Base-by-base conservation (phyloP, 1,284 basidiomycete genomes). In the Peniophora sp. region DNA sequence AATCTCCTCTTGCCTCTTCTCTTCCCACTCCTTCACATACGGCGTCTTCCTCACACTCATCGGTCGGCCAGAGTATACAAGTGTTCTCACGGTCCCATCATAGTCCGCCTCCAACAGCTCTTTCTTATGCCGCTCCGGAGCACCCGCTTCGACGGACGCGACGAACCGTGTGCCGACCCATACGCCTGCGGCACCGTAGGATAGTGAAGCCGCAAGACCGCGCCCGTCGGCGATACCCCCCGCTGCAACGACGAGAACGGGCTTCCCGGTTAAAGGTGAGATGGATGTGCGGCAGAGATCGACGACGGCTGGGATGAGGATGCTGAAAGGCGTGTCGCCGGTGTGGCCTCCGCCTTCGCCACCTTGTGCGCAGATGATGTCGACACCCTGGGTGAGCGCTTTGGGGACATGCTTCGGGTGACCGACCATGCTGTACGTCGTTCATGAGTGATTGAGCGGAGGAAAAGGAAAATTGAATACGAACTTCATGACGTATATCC, bases 91-190 rank as follows among this genome's bases (percentile, higher is more conserved):
- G 39, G 79, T 79, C 61, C 88, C 89, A 53, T 87, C 84, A 55
- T 83, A 82, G n/a, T 81, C 81, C 2, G 84, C 81, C 32, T 68
- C 72, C 23, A 86, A 52, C 11, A 85, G 67, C 49, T 78, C 66
- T 49, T 93, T 79, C 66, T 94, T 93, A 71, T 94, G 92, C 57
- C 71, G 81, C 55, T 81, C 80, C 12, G 90, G 85, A 1, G 91
- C 91, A 23, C 82, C 85, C 1, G 92, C 88, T 66, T 94, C 90
- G 39, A 73, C 78, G 56, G 81, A 82, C 8, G 91, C 92, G 45
- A 96, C 91, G 63, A 96, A 97, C 24, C 92, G 81, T 2, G 92
- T 95, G 35, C 92, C 92, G 50, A 93, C 88, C 91, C 92, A 93
- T 10, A 93, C 87, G 47, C 82, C 91, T 2, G 83, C 72, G 2